These are phyloP conservation scores for Pestalotiopsis sp. DNA, from an alignment of 2,329 filamentous ascomycete species.

Conservation along the genomic window DNA sequence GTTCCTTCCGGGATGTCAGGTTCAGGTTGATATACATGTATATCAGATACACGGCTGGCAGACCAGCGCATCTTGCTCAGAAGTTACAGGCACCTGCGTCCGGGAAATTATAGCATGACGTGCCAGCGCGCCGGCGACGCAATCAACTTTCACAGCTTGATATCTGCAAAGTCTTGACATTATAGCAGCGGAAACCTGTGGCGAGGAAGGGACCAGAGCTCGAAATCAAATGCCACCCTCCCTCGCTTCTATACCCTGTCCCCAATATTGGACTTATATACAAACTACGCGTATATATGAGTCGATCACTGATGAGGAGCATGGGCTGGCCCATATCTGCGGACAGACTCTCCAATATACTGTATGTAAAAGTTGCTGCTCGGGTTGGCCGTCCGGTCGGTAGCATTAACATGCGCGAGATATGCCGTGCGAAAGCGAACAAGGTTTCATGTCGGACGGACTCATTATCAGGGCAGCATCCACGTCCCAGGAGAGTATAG, in stretches of 20 bases:
- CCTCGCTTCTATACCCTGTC: background rate
- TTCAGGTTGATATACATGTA: too few species aligned
- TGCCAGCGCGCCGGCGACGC: background rate
- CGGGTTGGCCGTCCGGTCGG: background rate
- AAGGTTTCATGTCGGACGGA: conserved; percentile 2
- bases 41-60: too few species aligned
- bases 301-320: background rate
- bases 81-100: too few species aligned
- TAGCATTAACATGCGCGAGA: background rate
- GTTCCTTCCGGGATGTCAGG: too few species aligned
- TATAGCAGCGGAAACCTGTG: background rate
- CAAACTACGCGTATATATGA: background rate
- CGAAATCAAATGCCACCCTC: background rate
- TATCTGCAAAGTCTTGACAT: background rate
- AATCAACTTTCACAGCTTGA: background rate
- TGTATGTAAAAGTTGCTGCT: background rate
- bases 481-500: background rate
- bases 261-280: background rate
- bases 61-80: too few species aligned
- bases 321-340: background rate
- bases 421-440: conserved; percentile 1
- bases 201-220: background rate
- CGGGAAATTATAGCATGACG: too few species aligned
- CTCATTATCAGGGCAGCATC: background rate
- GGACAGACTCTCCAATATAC: background rate